Percentiles rank a stretch among this genome's conserved stretches.
These are phyloP conservation scores for Pistacia vera DNA, from an alignment of 345 rosid species.

Conservation along the genomic window DNA sequence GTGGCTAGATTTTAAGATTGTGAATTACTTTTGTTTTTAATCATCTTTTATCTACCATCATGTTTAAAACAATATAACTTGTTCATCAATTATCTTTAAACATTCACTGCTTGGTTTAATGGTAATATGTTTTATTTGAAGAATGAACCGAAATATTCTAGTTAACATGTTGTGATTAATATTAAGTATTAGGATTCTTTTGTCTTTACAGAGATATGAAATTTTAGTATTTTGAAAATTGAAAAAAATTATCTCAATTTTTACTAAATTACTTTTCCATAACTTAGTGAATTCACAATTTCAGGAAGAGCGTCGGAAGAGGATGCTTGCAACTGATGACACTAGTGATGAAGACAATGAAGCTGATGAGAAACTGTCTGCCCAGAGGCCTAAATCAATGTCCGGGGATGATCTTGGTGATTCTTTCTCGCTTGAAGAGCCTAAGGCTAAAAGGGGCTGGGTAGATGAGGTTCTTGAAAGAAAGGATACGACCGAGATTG, in stretches of 20 bases:
- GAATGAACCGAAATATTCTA: not conserved
- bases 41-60: not conserved
- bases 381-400: constrained; percentile 40
- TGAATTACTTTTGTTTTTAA: not conserved
- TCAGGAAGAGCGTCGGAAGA: constrained; percentile 83
- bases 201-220: not conserved
- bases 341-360: constrained; percentile 77
- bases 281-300: constrained; percentile 12
- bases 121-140: not conserved
- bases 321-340: constrained; percentile 76
- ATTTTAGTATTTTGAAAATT: not conserved
- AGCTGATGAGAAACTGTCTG: constrained; percentile 40
- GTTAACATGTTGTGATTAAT: too few species aligned
- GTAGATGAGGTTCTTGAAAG: constrained; percentile 83
- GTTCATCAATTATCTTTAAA: not conserved
- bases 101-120: not conserved
- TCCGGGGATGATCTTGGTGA: constrained; percentile 97
- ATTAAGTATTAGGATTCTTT: not conserved
- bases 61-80: not conserved
- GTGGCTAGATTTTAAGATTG: not conserved
- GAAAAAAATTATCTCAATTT: constrained; percentile 1
- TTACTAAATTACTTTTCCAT: not conserved
- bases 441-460: constrained; percentile 66
- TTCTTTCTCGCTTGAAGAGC: constrained; percentile 69
- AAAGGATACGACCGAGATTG: constrained; percentile 54